These are phyloP conservation scores for Fusarium keratoplasticum DNA, from an alignment of 2,329 filamentous ascomycete genomes.

Conservation along the genomic window DNA sequence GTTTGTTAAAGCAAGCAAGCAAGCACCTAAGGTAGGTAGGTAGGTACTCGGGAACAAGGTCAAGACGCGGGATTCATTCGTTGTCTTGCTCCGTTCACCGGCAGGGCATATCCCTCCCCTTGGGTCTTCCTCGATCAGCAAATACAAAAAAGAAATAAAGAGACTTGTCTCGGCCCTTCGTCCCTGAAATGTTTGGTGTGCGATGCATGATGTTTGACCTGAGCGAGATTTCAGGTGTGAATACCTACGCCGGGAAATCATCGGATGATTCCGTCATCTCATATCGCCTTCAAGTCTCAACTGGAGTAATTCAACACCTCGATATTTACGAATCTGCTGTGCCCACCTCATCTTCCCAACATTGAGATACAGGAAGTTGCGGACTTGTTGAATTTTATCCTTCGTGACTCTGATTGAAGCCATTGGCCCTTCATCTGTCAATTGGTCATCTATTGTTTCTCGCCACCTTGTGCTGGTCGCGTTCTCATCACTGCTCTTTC, in stretches of 20 bases:
- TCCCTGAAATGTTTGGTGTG: background rate
- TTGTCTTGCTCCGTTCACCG: conserved; percentile 7
- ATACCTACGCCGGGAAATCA: conserved; percentile 12
- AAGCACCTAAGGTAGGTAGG: background rate
- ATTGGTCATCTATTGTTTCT: background rate
- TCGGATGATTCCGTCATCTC: conserved; percentile 11
- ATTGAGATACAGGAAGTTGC: background rate
- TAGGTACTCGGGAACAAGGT: background rate
- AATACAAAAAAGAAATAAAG: conserved; percentile 31
- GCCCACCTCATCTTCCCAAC: background rate
- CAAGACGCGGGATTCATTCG: conserved; percentile 8
- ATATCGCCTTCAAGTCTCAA: background rate
- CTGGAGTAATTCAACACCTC: background rate
- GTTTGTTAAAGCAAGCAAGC: background rate
- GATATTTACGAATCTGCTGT: background rate
- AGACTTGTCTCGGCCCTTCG: conserved; percentile 1
- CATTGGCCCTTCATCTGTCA: background rate
- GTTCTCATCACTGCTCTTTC: background rate
- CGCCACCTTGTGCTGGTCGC: background rate
- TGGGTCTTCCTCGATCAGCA: conserved; percentile 20
- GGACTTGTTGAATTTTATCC: too few species aligned
- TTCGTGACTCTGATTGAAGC: background rate
- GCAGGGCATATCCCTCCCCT: conserved; percentile 15
- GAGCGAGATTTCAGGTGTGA: background rate
- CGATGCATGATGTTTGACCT: background rate